Base-by-base conservation (phyloP, 1,139 yeast species). In the Spathaspora sp. region DNA sequence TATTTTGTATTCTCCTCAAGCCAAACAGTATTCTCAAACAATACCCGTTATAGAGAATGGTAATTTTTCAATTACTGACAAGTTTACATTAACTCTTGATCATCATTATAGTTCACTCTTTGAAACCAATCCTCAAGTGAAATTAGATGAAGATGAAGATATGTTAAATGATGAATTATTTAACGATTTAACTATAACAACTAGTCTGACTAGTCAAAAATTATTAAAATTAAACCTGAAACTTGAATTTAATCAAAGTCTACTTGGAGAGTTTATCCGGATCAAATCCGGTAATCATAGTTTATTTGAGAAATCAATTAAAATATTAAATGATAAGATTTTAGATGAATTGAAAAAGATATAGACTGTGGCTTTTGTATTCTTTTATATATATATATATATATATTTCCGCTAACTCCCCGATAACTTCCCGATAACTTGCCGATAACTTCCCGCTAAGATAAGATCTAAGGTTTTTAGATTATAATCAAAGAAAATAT, bases 1-100 rank as follows among this genome's bases (percentile, higher is more conserved):
- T 11, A 43, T 63, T 6, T 52, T 55, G 29, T 52, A 53, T 15
- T 56, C 62, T 0, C 50, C 64, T 20, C 23, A 20, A 7, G 49
- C 53, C 7, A 51, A 57, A 1, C 41, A 44, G 2, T 52, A 51
- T 2, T 47, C 59, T 11, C 33, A 42, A 31, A 15, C 16, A 13
- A 6, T 31, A 8, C 10, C 2, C 13, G 40, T 40, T 6, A 29
- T 20, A 2, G 26, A 20, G 4, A 38, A 29, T 17, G 11, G 37
- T 9, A 16, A 33, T 15, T 11, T 11, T 16, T 9, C 8, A 29
- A 16, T 11, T 13, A 18, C 18, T 9, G 41, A 37, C 3, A 27
- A 37, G n/a, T 55, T 55, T 39, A 38, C 36, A 7, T 31, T 47
- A 10, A 36, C 48, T 13, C 51, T 56, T 51, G 58, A 56, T 27